Conservation (phyloP, 78 protist genomes). For the Chrysochromulina parva region DNA sequence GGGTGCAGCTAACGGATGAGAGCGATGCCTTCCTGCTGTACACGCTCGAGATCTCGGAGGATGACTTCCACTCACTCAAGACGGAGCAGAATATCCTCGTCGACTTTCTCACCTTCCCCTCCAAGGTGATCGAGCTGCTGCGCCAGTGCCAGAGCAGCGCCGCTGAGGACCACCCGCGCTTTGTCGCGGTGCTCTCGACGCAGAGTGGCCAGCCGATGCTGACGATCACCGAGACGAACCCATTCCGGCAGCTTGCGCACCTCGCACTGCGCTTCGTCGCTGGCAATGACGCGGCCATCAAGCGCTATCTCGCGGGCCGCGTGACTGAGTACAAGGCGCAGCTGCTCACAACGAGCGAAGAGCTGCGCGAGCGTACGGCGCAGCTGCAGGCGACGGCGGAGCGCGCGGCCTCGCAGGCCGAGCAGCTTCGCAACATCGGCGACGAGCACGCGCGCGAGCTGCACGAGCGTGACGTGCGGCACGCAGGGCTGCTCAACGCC, state of each 20-base stretch:
- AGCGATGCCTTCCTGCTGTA: background rate
- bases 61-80: constrained; percentile 29
- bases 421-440: background rate
- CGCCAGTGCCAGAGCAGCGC: background rate
- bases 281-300: background rate
- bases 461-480: background rate
- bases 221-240: background rate
- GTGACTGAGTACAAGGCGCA: background rate
- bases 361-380: too few species aligned
- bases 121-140: constrained; percentile 2
- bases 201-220: background rate
- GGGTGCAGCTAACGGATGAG: background rate
- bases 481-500: background rate
- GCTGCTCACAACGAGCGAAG: too few species aligned
- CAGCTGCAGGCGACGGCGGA: background rate
- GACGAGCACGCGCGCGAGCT: background rate
- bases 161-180: background rate
- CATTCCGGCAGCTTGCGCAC: constrained; percentile 13
- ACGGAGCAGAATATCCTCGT: background rate
- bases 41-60: constrained; percentile 15
- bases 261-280: background rate
- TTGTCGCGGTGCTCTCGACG: background rate
- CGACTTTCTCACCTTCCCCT: background rate
- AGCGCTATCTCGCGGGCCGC: background rate
- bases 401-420: background rate